Evolutionary conservation across 1,139 yeast species (phyloP), one percentile per base, ranked within the genome.

Genomic region (Lodderomyces orthopsilosis): DNA sequence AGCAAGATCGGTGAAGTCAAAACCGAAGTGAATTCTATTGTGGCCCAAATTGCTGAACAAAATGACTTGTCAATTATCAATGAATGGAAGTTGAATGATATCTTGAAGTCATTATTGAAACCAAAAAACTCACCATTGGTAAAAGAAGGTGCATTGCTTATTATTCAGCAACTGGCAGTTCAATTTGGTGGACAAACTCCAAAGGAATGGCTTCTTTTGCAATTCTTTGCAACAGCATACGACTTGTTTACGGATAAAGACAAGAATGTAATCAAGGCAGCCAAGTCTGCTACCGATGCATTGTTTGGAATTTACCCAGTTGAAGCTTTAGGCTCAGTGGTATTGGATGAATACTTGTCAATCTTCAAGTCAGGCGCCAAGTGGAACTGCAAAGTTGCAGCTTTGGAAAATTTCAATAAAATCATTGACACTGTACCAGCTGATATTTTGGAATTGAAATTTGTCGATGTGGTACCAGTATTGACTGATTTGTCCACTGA

Each of bases 401-500:
- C 94, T 44, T 74, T 93, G 57, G 79, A 77, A 51, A 60, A 82
- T 5, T 68, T 90, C 44, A 95, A 89, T 59, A 83, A 75, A 58
- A 74, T 91, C 45, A 75, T 87, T 46, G 88, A 81, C 46, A 90
- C 86, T 40, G 83, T 86, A 39, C 95, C 97, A 43, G 81, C 85
- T 36, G 98, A 93, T 66, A 74, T 88, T 54, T 70, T 93, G 56
- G 97, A 93, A 65, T 66, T 84, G 59, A 81, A 83, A 53, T 91
- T 93, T 65, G 81, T 84, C 48, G 79, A 77, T 46, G 79, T 88
- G 8, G 81, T 93, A 22, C 98, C 98, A 21, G 78, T 86, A 7
- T 75, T 93, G 56, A 88, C 96, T 37, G 95, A 88, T 63, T 78
- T 85, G 66, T 81, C 96, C 53, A 93, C 95, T 47, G 98, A 93